These are phyloP conservation scores for Candida ascalaphidarum DNA, from an alignment of 805 yeast species.

Conservation along the genomic window DNA sequence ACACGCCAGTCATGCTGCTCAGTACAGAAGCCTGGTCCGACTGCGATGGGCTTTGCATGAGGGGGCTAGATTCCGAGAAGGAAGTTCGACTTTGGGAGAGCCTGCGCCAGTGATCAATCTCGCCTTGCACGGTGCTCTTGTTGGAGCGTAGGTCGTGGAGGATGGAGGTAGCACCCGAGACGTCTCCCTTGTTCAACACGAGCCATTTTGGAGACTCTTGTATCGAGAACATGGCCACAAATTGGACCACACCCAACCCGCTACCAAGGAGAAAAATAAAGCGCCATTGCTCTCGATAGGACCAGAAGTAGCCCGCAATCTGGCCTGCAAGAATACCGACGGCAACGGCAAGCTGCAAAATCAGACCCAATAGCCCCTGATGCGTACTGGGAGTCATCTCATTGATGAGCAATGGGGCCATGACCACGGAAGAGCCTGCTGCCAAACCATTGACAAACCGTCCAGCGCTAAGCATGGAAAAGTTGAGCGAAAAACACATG, in stretches of 20 bases:
- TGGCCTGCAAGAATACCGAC: slow-evolving; percentile 29
- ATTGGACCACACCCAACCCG: slow-evolving; percentile 17
- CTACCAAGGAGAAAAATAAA: slow-evolving; percentile 18
- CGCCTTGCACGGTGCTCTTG: slow-evolving; percentile 18
- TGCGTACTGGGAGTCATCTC: slow-evolving; percentile 32
- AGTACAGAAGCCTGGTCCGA: slow-evolving; percentile 3
- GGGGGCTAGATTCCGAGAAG: slow-evolving; percentile 2
- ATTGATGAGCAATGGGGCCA: slow-evolving; percentile 31
- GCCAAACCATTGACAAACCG: slow-evolving; percentile 28
- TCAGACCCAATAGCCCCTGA: slow-evolving; percentile 32
- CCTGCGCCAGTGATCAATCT: slow-evolving; percentile 29
- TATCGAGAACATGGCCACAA: slow-evolving; percentile 21
- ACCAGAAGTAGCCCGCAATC: slow-evolving; percentile 20
- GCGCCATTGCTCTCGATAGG: slow-evolving; percentile 32
- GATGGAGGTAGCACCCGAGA: slow-evolving; percentile 17
- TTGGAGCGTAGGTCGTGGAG: slow-evolving; percentile 22
- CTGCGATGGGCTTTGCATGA: slow-evolving; percentile 1
- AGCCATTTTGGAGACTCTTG: slow-evolving; percentile 37
- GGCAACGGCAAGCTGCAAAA: slow-evolving; percentile 30
- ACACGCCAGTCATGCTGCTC: slow-evolving; percentile 1
- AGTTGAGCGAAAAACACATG: slow-evolving; percentile 16
- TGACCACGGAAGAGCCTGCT: slow-evolving; percentile 31
- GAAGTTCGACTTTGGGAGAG: slow-evolving; percentile 9
- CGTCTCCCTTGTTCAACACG: slow-evolving; percentile 20
- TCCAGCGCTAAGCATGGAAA: slow-evolving; percentile 16